Base-by-base conservation (phyloP, 306 rosid genomes). In the Sophora flavescens region DNA sequence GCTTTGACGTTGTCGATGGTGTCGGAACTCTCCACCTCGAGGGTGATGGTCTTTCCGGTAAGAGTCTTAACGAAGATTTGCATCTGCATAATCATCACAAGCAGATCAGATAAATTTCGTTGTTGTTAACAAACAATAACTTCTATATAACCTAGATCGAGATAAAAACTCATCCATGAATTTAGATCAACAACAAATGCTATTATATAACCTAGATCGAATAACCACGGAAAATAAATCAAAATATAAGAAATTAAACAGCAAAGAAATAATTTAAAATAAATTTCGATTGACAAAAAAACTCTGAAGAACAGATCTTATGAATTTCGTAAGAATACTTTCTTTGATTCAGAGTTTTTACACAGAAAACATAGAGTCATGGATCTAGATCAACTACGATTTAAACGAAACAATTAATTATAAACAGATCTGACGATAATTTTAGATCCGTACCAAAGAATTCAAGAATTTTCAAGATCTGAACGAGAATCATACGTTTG, bases 1-100 rank as follows among this genome's bases (percentile, higher is more conserved):
- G 92, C 89, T 77, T 90, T 90, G 0, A 90, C 95, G 35, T 90
- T 90, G 64, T 90, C 95, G 0, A 90, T 90, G 47, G 95, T 90
- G 64, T 90, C 95, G 0, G 95, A 90, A 5, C 84, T 77, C 50
- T 90, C 92, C 0, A 90, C 95, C 83, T 90, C 95, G 0, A 90
- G 81, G 0, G 95, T 90, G 60, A 90, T 90, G 58, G 95, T 90
- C 85, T 90, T 90, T 0, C 95, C 95, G 0, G 92, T 90, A 11
- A 90, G 85, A 44, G 93, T 89, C 70, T 89, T 89, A 0, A 89
- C 93, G 35, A 89, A 86, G 63, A 88, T 88, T 76, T 86, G 93
- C 93, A 88, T 88, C 93, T 88, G 32, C n/a, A 59, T 0, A 1
- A 8, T 6, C 2, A 62, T 26, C 14, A 4, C 0, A 59, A 44